These are phyloP conservation scores for Candida tammaniensis DNA, from an alignment of 805 yeast genomes.

Conservation along the genomic window DNA sequence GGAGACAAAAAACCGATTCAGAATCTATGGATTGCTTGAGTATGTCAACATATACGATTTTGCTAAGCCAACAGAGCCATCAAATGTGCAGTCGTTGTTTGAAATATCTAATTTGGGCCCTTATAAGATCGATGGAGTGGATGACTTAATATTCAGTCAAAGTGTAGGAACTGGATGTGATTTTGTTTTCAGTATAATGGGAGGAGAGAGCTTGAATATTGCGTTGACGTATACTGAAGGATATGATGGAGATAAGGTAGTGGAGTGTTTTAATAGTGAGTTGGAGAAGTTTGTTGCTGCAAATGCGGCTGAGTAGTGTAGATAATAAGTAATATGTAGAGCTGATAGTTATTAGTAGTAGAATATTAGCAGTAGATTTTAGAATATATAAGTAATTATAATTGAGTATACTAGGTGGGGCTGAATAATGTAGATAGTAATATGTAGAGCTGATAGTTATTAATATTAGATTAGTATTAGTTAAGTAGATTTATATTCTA, in stretches of 20 bases:
- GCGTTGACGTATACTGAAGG: slow-evolving; percentile 4
- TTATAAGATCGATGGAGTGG: slow-evolving; percentile 1
- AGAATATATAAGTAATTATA: too few relatives aligned
- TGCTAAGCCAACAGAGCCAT: slow-evolving; percentile 2
- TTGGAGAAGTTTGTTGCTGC: slow-evolving; percentile 6
- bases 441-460: too few relatives aligned
- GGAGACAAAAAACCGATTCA: slow-evolving; percentile 1
- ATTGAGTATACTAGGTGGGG: too few relatives aligned
- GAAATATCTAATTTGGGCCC: slow-evolving; percentile 13
- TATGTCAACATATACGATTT: slow-evolving; percentile 1
- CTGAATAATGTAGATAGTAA: too few relatives aligned
- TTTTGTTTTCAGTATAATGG: slow-evolving; percentile 7
- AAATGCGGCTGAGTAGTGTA: too few relatives aligned
- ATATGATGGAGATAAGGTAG: slow-evolving; percentile 2
- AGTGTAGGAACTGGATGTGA: slow-evolving; percentile 2
- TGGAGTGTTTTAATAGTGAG: slow-evolving; percentile 1
- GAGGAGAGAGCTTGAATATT: slow-evolving; percentile 7
- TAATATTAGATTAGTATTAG: too few relatives aligned
- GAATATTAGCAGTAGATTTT: too few relatives aligned
- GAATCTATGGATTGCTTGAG: slow-evolving; percentile 2
- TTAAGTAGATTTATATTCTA: too few relatives aligned
- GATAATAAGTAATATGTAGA: too few relatives aligned
- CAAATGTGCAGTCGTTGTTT: slow-evolving; percentile 3
- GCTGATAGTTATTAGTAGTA: too few relatives aligned
- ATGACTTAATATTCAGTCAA: slow-evolving; percentile 10